Evolutionary conservation across 2,329 filamentous ascomycete species (phyloP), one percentile per base, ranked within the genome.

Genomic region (Cladosporium austrohemisphaericum): DNA sequence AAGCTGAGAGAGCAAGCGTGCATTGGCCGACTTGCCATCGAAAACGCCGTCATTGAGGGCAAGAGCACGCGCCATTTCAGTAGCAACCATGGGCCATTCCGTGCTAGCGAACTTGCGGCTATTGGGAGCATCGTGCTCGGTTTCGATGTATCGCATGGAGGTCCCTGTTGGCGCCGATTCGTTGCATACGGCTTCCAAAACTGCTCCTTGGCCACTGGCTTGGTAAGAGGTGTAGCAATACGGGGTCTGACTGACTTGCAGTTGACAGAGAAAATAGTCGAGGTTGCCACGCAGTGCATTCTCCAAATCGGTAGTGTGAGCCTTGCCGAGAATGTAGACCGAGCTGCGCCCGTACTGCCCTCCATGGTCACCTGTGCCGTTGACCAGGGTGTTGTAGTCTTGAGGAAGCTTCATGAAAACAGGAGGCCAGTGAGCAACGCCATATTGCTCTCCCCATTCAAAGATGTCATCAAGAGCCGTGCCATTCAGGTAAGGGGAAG

Each of bases 271-370:
- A 0, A 83, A 80, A 60, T 84, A 90, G 23, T 48, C 44, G 16
- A 35, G 41, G 9, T 9, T 11, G 19, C 18, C 32, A 11, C 5
- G 2, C 9, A 26, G 13, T 4, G 32, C 58, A 23, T 49, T 35
- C 3, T 23, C 35, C 1, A 46, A 20, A 16, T 23, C 49, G 7
- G 45, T 40, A 2, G 9, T n/a, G 3, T 28, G 22, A 1, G 37
- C 67, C 43, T 83, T 81, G 1, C 75, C 80, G 1, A 93, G 72
- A 0, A 90, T 55, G 60, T 90, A 91, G 2, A 90, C 73, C 0
- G 83, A 71, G 44, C 81, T 74, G 2, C 73, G 61, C 9, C 71
- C 70, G 52, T 60, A 70, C 1, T 32, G 9, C 8, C 22, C 16
- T 18, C 46, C 18, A 1, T 5, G 2, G 1, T 50, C 55, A 1